Evolutionary conservation across 202 grass and related monocot species (phyloP), one percentile per base, ranked within the genome.

Genomic region (Dendrocalamus latiflorus): DNA sequence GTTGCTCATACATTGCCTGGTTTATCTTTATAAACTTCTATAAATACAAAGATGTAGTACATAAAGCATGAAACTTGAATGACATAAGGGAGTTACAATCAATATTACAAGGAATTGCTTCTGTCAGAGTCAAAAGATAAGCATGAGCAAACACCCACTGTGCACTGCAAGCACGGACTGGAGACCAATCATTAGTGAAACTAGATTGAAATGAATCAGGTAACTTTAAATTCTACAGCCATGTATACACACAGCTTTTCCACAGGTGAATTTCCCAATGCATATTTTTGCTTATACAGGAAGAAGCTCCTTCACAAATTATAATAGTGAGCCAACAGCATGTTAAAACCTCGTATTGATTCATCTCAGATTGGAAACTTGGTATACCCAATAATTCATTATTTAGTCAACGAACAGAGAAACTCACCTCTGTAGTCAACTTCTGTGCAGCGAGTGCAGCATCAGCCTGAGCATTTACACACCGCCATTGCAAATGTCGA

Each of bases 401-500:
- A 30, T 71, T 85, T 64, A 43, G 39, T 58, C 6, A 81, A 66
- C 65, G 1, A 65, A 83, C 21, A 62, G 63, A 56, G 20, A 83
- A 53, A 83, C 83, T 92, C 65, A 99, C 97, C 96, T 96, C 91
- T 65, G 93, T 86, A 71, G 89, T 88, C 81, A 85, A 72, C 68
- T 88, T 99, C 60, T 99, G 96, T 8, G 87, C 66, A 43, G 86
- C 49, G 30, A 90, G 86, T 81, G 87, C 44, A 74, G 81, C 83
- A 80, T 94, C 83, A 47, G 83, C 87, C 77, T 92, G 93, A 43
- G 89, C 91, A 57, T 99, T 96, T 34, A 92, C 76, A 73, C 93
- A 96, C 64, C 89, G 85, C 96, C 93, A 99, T 75, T 99, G 96
- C 88, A 99, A 89, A 88, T 99, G 91, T 33, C 93, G 72, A 76